Evolutionary conservation across 352 stramenopile genomes (phyloP).

Genomic region (Phytophthora fragariae): DNA sequence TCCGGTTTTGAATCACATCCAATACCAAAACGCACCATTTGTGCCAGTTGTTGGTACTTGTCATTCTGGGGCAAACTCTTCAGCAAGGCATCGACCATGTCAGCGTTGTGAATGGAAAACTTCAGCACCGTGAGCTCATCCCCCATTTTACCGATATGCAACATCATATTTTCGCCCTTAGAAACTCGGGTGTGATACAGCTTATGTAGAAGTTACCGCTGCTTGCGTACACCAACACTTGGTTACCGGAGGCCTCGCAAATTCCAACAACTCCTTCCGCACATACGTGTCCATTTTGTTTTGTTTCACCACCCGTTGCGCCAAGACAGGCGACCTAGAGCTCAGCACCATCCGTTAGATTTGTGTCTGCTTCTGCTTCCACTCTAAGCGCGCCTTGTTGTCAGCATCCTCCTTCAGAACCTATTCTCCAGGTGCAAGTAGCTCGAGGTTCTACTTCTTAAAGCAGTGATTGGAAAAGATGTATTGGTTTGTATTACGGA

Average conservation of each 20-base stretch:
- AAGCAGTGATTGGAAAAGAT: background rate
- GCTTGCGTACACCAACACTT: background rate
- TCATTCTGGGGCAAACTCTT: background rate
- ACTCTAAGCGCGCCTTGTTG: background rate
- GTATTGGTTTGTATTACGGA: too few species aligned
- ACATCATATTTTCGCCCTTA: background rate
- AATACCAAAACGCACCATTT: background rate
- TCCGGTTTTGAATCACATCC: background rate
- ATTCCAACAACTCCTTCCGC: background rate
- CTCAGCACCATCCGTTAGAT: background rate
- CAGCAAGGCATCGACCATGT: background rate
- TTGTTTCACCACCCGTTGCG: background rate
- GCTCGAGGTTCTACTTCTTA: background rate
- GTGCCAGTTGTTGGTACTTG: background rate
- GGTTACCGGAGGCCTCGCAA: background rate
- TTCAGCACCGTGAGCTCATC: background rate
- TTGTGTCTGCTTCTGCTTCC: background rate
- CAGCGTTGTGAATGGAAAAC: background rate
- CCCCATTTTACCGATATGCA: background rate
- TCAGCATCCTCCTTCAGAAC: conserved; percentile 2
- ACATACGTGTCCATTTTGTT: background rate
- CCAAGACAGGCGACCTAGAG: background rate
- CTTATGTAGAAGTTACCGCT: background rate
- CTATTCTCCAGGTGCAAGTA: background rate
- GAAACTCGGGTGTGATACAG: background rate